Evolutionary conservation across 163 green algal species (phyloP), one percentile per base, ranked within the genome.

Genomic region (Volvox carteri): DNA sequence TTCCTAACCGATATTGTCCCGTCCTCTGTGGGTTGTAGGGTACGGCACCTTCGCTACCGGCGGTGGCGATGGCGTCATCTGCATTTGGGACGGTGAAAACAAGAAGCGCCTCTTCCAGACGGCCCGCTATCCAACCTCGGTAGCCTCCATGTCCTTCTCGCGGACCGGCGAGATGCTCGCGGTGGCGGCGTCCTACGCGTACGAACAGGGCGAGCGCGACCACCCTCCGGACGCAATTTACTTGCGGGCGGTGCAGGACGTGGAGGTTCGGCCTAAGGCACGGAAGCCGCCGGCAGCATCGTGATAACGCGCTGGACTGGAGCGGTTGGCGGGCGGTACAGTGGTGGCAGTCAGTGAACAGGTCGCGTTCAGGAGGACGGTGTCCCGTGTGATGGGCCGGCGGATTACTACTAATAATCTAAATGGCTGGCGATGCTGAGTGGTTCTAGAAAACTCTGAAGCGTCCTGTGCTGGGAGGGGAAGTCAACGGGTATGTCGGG

Each of bases 51-150:
- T 98, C 93, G 96, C 95, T 52, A 98, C 96, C 4, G 96, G 96
- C 65, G 97, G 97, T 18, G 96, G 96, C 30, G 97, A 99, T 88
- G 97, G 97, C 19, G 91, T 96, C 58, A 94, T 99, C 12, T 97
- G 96, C 85, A 92, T 97, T 1, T 99, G 97, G 97, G 97, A 99
- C 86, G 96, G 96, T 18, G 90, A 90, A 48, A 97, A 98, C 92
- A 98, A 98, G 92, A 99, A 99, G 93, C 94, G 97, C 35, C 92
- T 99, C 23, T 97, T 95, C 86, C 96, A 98, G 92, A 92, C 94
- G 28, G 86, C 85, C n/a, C 90, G 92, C 11, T 99, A 99, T 91
- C 95, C 95, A 44, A 98, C 96, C 4, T 95, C 90, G 37, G 92
- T 99, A 0, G 93, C 97, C 0, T 95, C 96, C 3, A 90, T 99